Base-by-base conservation (phyloP, 768 basidiomycete genomes). In the Kwoniella mangroviensis region DNA sequence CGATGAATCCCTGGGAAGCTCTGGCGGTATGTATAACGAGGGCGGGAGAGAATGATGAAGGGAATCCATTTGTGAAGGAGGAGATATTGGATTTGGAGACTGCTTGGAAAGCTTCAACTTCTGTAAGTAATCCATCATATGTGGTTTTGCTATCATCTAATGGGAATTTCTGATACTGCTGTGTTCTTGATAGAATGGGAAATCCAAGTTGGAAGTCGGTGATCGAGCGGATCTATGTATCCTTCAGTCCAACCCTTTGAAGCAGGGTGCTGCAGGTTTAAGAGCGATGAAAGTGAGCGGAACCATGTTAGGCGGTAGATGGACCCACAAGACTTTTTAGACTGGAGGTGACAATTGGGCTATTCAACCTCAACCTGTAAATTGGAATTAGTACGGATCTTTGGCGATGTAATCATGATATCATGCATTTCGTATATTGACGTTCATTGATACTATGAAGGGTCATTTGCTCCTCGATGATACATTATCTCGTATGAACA, bases 231-330 rank as follows among this genome's bases (percentile, higher is more conserved):
- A 79, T 43, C 60, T 79, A 3, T 55, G 69, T 41, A 59, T 79
- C 4, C 58, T 77, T 0, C 40, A 54, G 0, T 34, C 40, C 6
- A 67, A 79, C 65, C 78, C 78, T 11, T 45, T 76, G 2, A 54
- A 43, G n/a, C 64, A 67, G 24, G 60, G 43, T 26, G 75, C 69
- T 19, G 66, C 70, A 42, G 67, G 70, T 43, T 45, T 79, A 51
- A 57, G 78, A 63, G 58, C 40, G 2, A 74, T 78, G 69, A 5
- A 68, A 19, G 76, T 76, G 17, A 55, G 26, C 13, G 78, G 66
- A 7, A 78, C 78, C 1, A 71, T 79, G 76, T 56, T 79, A 26
- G 74, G 68, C 7, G 78, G 78, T 34, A 34, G 75, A 12, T 76
- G 75, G 69, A 79, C 76, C 1, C 63, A 75, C 42, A 60, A 22